phyloP scores from a whole-genome alignment of 2,329 filamentous ascomycete species.

The Rhynchosporium secalis region DNA sequence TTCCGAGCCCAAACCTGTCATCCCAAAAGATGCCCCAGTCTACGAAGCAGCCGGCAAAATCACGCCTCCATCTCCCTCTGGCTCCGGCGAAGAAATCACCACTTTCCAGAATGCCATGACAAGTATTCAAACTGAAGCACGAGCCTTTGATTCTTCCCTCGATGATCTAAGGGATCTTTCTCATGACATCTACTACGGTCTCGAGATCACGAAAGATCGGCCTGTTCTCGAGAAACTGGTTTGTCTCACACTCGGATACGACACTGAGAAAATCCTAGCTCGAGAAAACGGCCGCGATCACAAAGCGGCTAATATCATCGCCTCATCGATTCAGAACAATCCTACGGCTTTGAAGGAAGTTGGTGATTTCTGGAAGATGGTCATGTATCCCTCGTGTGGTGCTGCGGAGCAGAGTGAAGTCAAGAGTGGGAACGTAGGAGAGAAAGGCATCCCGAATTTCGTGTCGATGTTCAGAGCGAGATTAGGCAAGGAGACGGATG shows the following conservation, averaged over 20 bases:
- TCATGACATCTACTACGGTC: conserved; percentile 69
- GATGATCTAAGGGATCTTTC: conserved; percentile 62
- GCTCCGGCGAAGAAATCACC: conserved; percentile 43
- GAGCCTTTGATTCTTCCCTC: conserved; percentile 42
- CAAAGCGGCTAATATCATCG: conserved; percentile 57
- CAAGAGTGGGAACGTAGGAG: neutral
- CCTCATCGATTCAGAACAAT: conserved; percentile 64
- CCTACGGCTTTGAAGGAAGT: conserved; percentile 57
- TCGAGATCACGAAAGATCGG: conserved; percentile 59
- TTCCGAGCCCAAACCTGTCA: conserved; percentile 41
- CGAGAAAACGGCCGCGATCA: conserved; percentile 32
- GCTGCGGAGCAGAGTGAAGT: conserved; percentile 9
- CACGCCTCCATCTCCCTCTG: conserved; percentile 50
- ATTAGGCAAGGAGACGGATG: conserved; percentile 32
- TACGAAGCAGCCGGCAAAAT: conserved; percentile 60
- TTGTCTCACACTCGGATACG: conserved; percentile 49
- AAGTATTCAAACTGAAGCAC: conserved; percentile 48
- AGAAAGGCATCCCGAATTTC: conserved; percentile 22
- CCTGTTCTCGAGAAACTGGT: conserved; percentile 56
- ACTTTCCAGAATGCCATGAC: conserved; percentile 51
- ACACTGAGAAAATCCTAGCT: conserved; percentile 28
- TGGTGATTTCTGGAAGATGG: conserved; percentile 47
- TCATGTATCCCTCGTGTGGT: conserved; percentile 36
- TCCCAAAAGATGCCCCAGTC: conserved; percentile 51
- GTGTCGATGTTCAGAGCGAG: conserved; percentile 33